Evolutionary conservation across 2,329 filamentous ascomycete genomes (phyloP).

Genomic region (Hirsutella rhossiliensis): DNA sequence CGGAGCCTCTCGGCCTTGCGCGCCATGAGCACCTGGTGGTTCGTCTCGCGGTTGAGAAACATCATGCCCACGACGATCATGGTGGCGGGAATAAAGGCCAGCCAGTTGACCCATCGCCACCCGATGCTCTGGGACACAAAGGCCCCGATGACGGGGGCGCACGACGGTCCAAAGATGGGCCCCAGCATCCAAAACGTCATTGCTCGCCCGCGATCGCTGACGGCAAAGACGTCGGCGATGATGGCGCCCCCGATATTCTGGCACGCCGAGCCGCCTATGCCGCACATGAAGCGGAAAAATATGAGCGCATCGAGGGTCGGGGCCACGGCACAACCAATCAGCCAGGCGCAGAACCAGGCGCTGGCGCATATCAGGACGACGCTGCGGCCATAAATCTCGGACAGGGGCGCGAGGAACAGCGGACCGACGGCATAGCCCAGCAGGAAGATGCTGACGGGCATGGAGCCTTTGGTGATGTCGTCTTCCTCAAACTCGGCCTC

Average conservation of each 20-base stretch:
- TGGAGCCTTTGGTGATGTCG: constrained; percentile 28
- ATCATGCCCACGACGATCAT: constrained; percentile 12
- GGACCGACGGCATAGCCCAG: constrained; percentile 48
- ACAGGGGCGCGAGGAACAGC: constrained; percentile 43
- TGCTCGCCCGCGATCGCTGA: constrained; percentile 32
- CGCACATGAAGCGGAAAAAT: constrained; percentile 46
- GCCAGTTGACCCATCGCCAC: constrained; percentile 42
- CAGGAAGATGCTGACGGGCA: constrained; percentile 50
- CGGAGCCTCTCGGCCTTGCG: constrained; percentile 33
- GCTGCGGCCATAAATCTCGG: constrained; percentile 53
- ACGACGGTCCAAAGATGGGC: constrained; percentile 43
- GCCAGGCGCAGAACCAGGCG: constrained; percentile 48
- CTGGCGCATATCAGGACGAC: constrained; percentile 45
- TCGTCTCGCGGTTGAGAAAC: constrained; percentile 25
- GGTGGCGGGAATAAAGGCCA: constrained; percentile 33
- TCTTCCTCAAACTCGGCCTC: constrained; percentile 27
- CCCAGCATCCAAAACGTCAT: constrained; percentile 41
- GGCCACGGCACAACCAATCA: constrained; percentile 51
- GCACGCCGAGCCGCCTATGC: constrained; percentile 43
- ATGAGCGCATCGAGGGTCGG: constrained; percentile 41
- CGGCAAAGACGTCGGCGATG: constrained; percentile 40
- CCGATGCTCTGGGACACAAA: constrained; percentile 36
- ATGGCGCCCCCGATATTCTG: constrained; percentile 40
- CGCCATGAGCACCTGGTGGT: constrained; percentile 34
- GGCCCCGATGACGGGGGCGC: constrained; percentile 35